A percentile compares a stretch with the other conserved stretches of the same genome.
Conservation (phyloP, 495 filamentous ascomycete genomes). For the Aspergillus campestris region DNA sequence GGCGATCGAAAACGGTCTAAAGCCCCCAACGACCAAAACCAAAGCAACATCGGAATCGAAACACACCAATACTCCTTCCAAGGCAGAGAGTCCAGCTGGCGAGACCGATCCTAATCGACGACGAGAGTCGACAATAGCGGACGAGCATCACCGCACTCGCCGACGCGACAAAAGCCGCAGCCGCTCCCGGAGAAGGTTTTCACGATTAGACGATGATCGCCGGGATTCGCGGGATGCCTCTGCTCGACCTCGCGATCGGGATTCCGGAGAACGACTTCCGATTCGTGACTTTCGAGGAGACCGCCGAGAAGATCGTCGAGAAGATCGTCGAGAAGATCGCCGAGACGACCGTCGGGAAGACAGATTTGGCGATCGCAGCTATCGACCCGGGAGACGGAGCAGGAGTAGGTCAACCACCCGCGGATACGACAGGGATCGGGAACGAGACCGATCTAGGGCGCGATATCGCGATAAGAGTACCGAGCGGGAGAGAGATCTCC, state of each 20-base stretch:
- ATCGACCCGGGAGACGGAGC: slow-evolving; percentile 30
- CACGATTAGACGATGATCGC: slow-evolving; percentile 28
- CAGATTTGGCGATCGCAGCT: slow-evolving; percentile 27
- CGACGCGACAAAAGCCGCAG: slow-evolving; percentile 28
- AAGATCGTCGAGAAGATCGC: not conserved
- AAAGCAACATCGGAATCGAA: slow-evolving; percentile 23
- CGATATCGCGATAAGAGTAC: slow-evolving; percentile 27
- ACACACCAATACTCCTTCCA: slow-evolving; percentile 20
- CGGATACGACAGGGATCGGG: slow-evolving; percentile 21
- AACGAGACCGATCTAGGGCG: slow-evolving; percentile 14
- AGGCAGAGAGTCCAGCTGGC: slow-evolving; percentile 20
- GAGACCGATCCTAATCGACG: slow-evolving; percentile 14
- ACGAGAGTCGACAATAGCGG: slow-evolving; percentile 21
- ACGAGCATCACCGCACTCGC: slow-evolving; percentile 21
- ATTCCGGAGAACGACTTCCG: slow-evolving; percentile 24
- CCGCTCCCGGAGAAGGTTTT: slow-evolving; percentile 22
- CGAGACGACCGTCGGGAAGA: not conserved
- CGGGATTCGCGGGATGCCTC: slow-evolving; percentile 28
- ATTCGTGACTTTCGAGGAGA: slow-evolving; percentile 27
- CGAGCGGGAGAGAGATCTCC: slow-evolving; percentile 26
- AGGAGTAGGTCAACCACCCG: slow-evolving; percentile 27
- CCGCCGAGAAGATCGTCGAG: too few species aligned
- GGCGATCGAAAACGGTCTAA: slow-evolving; percentile 39
- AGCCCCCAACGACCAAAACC: slow-evolving; percentile 19
- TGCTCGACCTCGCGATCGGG: slow-evolving; percentile 28